Conservation (phyloP, 1,139 yeast genomes). For the Cylindricascospora bacillispora region DNA sequence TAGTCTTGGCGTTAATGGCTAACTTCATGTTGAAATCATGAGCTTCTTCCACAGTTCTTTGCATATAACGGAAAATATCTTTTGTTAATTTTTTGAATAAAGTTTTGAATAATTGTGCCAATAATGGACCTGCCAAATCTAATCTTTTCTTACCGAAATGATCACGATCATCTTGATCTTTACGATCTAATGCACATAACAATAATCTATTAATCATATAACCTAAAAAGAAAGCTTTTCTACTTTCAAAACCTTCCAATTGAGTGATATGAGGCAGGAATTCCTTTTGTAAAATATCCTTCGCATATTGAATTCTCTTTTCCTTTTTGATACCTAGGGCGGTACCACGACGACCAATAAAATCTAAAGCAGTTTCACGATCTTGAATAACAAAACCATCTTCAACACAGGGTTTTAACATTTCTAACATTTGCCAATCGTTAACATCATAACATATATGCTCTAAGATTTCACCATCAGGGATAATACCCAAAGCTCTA, state of each 20-base stretch:
- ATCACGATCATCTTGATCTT: constrained; percentile 98
- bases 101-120: constrained; percentile 90
- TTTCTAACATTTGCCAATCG: constrained; percentile 99
- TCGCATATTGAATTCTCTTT: constrained; percentile 95
- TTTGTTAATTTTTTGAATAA: constrained; percentile 86
- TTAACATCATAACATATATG: constrained; percentile 95
- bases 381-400: constrained; percentile 98
- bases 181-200: constrained; percentile 90
- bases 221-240: constrained; percentile 94
- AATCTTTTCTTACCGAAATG: constrained; percentile 97
- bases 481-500: constrained; percentile 95
- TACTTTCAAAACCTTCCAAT: constrained; percentile 90
- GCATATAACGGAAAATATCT: constrained; percentile 96
- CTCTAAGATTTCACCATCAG: constrained; percentile 96
- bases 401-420: constrained; percentile 97
- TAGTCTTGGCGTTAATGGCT: constrained; percentile 94
- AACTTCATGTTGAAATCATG: constrained; percentile 91
- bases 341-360: constrained; percentile 96
- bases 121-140: constrained; percentile 95
- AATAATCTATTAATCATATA: constrained; percentile 94
- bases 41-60: constrained; percentile 95
- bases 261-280: constrained; percentile 94
- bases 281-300: constrained; percentile 91
- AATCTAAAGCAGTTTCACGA: constrained; percentile 94
- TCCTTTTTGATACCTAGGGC: constrained; percentile 90